Evolutionary conservation across 257 asterid species (phyloP), one percentile per base, ranked within the genome.

Genomic region (Asclepias syriaca): DNA sequence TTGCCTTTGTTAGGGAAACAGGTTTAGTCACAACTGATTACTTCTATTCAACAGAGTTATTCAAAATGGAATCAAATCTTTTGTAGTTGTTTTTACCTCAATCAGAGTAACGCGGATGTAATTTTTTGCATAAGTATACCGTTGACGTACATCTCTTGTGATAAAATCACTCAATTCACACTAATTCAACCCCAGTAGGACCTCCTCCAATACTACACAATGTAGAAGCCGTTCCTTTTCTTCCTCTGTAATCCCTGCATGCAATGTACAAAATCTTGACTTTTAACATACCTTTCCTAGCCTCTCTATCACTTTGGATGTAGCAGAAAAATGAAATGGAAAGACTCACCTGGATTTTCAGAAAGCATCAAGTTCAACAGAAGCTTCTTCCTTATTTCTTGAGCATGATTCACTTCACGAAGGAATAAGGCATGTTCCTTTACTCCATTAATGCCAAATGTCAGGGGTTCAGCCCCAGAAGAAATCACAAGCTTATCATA

Each of bases 171-270:
- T 93, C 82, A 93, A 71, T 80, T 93, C 98, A 11, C 98, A 15
- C 97, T 90, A 93, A 93, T 76, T 93, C 98, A 57, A 93, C 98
- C 27, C 98, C 97, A 11, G 98, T 93, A 19, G 98, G 98, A 69
- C 98, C 98, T 55, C 98, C 98, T 59, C 98, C 97, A 16, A 93
- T 82, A 90, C 98, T 27, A 93, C 98, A 71, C 96, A 90, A 53
- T 93, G 98, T 69, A 93, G 75, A 48, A 93, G 82, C 45, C 86
- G 85, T 80, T 93, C 97, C 86, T 89, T 93, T 50, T 93, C 97
- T 74, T 90, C 98, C 75, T 93, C 98, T 0, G 96, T 74, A 68
- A 87, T 64, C 69, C 97, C 97, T 93, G 87, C 21, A 80, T 66
- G 49, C 39, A 34, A 34, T 21, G 19, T 29, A 27, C 66, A 77